Evolutionary conservation across 2,329 filamentous ascomycete species (phyloP).

Genomic region (Taxawa tesnikishii): DNA sequence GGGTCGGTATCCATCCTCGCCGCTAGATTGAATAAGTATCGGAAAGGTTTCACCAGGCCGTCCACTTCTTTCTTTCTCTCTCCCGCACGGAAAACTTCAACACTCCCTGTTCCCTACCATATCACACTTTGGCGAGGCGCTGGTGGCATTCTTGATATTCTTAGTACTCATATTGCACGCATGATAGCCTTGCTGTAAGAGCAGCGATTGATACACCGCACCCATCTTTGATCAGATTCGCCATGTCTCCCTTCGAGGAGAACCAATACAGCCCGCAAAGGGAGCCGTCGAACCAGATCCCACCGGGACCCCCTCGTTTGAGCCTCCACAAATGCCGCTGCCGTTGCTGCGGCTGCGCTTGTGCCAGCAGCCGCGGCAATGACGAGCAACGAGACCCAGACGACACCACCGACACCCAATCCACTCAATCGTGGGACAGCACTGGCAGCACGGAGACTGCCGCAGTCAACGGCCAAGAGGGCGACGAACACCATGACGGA

Average conservation of each 20-base stretch:
- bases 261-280: neutral
- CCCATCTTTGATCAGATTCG: neutral
- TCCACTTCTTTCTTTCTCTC: no score
- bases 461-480: neutral
- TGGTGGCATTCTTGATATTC: neutral
- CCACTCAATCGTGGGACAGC: neutral
- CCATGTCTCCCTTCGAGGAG: neutral
- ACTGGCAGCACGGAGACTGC: neutral
- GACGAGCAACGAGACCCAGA: neutral
- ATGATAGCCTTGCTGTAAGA: neutral
- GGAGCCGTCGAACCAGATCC: neutral
- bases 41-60: no score
- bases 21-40: no score
- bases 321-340: neutral
- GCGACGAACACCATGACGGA: neutral
- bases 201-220: neutral
- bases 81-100: no score
- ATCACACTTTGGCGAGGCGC: no score
- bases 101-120: no score
- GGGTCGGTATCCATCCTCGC: no score
- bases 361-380: neutral
- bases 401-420: neutral
- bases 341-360: neutral
- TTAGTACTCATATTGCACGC: neutral
- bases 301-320: neutral